A percentile compares a stretch with the other conserved stretches of the same genome.
phyloP scores from a whole-genome alignment of 1,284 basidiomycete genomes.

The Cutaneotrichosporon sp. region DNA sequence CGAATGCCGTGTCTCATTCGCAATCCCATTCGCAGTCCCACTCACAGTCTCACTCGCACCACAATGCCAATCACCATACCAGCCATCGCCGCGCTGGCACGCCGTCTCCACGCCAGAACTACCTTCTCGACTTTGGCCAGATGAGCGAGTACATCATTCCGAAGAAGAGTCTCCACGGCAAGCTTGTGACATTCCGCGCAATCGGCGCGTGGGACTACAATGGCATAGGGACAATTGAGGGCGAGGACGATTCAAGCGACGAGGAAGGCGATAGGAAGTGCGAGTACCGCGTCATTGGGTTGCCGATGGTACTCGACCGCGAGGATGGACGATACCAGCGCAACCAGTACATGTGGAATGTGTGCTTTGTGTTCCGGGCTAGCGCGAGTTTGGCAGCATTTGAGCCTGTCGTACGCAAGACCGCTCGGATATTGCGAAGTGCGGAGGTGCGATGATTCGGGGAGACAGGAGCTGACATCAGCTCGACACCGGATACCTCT shows the following conservation, averaged over 20 bases:
- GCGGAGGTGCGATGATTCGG: slow-evolving; percentile 63
- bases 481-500: slow-evolving; percentile 86
- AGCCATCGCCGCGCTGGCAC: neutral
- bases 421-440: slow-evolving; percentile 78
- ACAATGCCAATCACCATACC: neutral
- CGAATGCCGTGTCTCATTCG: neutral
- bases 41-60: neutral
- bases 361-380: slow-evolving; percentile 90
- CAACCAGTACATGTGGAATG: slow-evolving; percentile 88
- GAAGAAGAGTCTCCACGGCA: slow-evolving; percentile 74
- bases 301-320: slow-evolving; percentile 67
- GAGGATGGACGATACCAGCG: slow-evolving; percentile 62
- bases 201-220: slow-evolving; percentile 18
- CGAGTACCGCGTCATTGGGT: slow-evolving; percentile 74
- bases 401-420: slow-evolving; percentile 92
- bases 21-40: neutral
- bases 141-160: slow-evolving; percentile 94
- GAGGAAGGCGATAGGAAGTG: slow-evolving; percentile 20
- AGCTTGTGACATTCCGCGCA: slow-evolving; percentile 63
- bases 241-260: slow-evolving; percentile 2
- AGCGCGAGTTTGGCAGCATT: slow-evolving; percentile 88
- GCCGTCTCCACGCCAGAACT: neutral
- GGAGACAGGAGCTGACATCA: slow-evolving; percentile 38
- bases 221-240: slow-evolving; percentile 20
- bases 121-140: slow-evolving; percentile 82